phyloP scores from a whole-genome alignment of 1,284 basidiomycete species.

The Garcileccinum viscosum region DNA sequence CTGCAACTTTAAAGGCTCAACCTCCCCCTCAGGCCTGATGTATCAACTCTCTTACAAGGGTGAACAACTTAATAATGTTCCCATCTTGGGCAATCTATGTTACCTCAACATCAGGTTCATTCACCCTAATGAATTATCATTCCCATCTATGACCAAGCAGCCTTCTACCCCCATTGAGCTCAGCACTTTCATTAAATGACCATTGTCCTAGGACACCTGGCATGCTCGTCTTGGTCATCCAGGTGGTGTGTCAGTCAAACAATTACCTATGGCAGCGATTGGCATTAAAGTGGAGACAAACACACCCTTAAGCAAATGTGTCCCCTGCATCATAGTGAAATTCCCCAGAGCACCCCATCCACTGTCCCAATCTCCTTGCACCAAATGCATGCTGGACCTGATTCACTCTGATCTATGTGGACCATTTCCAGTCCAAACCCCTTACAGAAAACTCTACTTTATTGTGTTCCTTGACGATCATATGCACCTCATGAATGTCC shows the following conservation, averaged over 20 bases:
- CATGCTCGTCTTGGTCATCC: constrained; percentile 2
- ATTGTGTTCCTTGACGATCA: constrained; percentile 5
- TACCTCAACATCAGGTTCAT: background rate
- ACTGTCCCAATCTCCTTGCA: background rate
- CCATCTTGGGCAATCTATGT: background rate
- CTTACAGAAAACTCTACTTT: background rate
- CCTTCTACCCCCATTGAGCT: background rate
- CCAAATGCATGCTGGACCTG: background rate
- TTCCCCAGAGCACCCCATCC: background rate
- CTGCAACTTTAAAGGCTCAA: background rate
- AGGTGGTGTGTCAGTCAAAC: background rate
- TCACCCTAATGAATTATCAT: background rate
- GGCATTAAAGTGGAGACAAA: background rate
- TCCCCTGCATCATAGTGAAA: background rate
- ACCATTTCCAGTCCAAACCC: background rate
- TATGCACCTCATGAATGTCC: background rate
- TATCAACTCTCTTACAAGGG: background rate
- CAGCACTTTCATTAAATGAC: background rate
- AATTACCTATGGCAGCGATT: background rate
- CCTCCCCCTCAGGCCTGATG: background rate
- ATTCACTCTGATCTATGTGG: constrained; percentile 4
- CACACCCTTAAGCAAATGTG: background rate
- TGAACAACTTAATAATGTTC: background rate
- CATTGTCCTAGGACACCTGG: background rate
- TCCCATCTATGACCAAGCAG: background rate